These are phyloP conservation scores for Exutisphaerella laricina DNA, from an alignment of 2,329 filamentous ascomycete genomes.

Conservation along the genomic window DNA sequence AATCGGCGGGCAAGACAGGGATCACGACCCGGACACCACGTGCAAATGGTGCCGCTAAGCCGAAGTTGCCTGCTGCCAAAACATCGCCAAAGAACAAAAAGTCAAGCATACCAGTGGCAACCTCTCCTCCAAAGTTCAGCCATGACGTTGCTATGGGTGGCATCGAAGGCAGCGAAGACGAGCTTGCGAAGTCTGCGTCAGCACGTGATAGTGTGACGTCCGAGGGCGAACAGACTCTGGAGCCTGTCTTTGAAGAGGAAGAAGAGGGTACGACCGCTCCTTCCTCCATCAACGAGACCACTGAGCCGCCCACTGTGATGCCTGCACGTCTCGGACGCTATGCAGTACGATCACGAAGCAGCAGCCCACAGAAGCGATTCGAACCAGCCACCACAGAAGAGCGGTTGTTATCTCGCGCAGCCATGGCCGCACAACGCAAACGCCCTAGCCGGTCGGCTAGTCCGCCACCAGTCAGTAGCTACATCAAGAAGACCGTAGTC, in stretches of 20 bases:
- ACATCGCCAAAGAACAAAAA: conserved; percentile 1
- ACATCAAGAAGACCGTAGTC: conserved; percentile 17
- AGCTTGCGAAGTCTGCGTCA: conserved; percentile 10
- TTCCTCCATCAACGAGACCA: conserved; percentile 24
- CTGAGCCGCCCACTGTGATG: conserved; percentile 28
- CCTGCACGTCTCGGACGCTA: conserved; percentile 24
- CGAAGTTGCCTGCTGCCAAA: conserved; percentile 14
- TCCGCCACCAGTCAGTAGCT: conserved; percentile 15
- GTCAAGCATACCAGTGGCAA: conserved; percentile 1
- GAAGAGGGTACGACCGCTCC: conserved; percentile 23
- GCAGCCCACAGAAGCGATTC: conserved; percentile 24
- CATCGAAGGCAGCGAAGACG: conserved; percentile 28
- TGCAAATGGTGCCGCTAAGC: conserved; percentile 7
- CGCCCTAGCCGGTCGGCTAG: conserved; percentile 18
- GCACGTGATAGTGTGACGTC: conserved; percentile 23
- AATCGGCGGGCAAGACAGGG: conserved; percentile 22
- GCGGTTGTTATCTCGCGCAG: conserved; percentile 22
- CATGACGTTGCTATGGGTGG: conserved; percentile 17
- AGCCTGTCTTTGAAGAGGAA: conserved; percentile 34
- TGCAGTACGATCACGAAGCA: conserved; percentile 21
- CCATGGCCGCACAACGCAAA: conserved; percentile 18
- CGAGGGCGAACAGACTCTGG: conserved; percentile 23
- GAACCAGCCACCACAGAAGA: conserved; percentile 18
- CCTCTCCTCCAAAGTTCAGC: conserved; percentile 3
- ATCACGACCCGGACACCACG: conserved; percentile 10